phyloP scores from a whole-genome alignment of 73 alveolate genomes.

The Paramecium tetraurelia region DNA sequence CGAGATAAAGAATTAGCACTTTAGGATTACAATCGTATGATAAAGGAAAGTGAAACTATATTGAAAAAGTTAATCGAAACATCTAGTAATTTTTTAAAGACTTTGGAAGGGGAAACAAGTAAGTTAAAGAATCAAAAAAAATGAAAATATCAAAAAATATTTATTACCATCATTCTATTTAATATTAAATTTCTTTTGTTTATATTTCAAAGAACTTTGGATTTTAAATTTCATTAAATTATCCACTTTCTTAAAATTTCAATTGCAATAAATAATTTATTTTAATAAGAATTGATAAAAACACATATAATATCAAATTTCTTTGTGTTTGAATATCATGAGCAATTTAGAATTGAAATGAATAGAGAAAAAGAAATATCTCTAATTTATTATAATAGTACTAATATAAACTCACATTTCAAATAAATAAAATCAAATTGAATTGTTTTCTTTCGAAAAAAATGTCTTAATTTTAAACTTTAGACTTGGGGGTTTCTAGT shows the following conservation, averaged over 20 bases:
- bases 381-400: not conserved
- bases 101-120: constrained; percentile 33
- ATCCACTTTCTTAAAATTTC: too few species aligned
- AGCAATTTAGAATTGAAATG: not conserved
- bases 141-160: not conserved
- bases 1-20: constrained; percentile 51
- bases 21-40: constrained; percentile 41
- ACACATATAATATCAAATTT: too few species aligned
- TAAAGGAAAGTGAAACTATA: constrained; percentile 31
- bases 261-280: too few species aligned
- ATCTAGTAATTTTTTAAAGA: constrained; percentile 17
- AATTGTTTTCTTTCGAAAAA: not conserved
- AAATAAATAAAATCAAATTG: not conserved
- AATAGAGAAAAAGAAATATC: not conserved
- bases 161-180: not conserved
- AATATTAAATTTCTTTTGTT: not conserved
- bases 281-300: too few species aligned
- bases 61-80: constrained; percentile 5
- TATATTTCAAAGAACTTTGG: not conserved
- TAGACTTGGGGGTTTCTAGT: not conserved
- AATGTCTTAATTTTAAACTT: not conserved
- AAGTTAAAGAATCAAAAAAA: constrained; percentile 16
- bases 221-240: not conserved
- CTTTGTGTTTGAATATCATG: not conserved
- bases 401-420: not conserved